These are phyloP conservation scores for Thelonectria rubi DNA, from an alignment of 2,329 filamentous ascomycete species.

Conservation along the genomic window DNA sequence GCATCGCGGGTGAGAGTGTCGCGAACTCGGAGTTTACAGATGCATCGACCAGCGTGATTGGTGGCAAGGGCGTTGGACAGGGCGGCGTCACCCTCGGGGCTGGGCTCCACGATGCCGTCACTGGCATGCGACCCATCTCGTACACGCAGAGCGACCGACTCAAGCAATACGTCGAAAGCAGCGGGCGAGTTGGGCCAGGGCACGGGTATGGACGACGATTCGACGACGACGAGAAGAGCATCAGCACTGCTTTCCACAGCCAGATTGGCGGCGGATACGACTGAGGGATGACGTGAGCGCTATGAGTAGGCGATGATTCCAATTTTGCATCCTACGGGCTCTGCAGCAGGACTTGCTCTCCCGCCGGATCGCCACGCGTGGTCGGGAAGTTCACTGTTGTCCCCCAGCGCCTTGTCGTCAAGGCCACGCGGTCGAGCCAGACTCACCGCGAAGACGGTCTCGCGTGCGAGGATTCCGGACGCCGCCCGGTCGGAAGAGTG, in stretches of 20 bases:
- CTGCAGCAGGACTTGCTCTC: constrained; percentile 36
- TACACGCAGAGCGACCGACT: constrained; percentile 78
- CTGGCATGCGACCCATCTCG: constrained; percentile 66
- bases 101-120: constrained; percentile 79
- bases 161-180: constrained; percentile 92
- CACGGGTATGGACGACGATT: constrained; percentile 76
- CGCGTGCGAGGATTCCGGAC: constrained; percentile 36
- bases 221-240: constrained; percentile 95
- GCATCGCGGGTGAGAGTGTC: constrained; percentile 90
- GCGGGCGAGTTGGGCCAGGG: constrained; percentile 71
- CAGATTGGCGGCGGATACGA: constrained; percentile 78
- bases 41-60: constrained; percentile 79
- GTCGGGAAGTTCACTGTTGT: constrained; percentile 31
- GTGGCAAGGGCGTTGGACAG: constrained; percentile 77
- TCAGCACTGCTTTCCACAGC: constrained; percentile 96
- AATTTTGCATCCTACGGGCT: constrained; percentile 43
- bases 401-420: constrained; percentile 37
- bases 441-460: constrained; percentile 34
- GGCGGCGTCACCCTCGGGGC: constrained; percentile 87
- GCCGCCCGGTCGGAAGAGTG: constrained; percentile 28
- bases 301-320: constrained; percentile 42
- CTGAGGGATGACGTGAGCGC: constrained; percentile 49
- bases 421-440: constrained; percentile 35
- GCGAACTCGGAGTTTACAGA: constrained; percentile 92
- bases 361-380: constrained; percentile 35